phyloP scores from a whole-genome alignment of 495 filamentous ascomycete genomes.

The Aspergillus cavernicola region DNA sequence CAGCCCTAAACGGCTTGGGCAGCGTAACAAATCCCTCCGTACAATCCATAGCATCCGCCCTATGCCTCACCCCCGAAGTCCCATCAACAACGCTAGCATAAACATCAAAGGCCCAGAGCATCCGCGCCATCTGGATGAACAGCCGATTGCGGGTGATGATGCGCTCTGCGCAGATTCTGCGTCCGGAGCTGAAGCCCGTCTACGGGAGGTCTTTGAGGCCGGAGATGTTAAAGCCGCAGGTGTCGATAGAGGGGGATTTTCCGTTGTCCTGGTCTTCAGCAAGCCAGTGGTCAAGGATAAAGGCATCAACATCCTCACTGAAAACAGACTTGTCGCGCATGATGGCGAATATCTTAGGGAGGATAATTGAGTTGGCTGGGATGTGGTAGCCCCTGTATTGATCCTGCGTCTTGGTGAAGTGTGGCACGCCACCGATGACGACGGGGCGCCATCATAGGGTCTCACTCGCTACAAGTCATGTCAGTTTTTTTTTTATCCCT shows the following conservation, averaged over 20 bases:
- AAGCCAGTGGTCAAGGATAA: constrained; percentile 47
- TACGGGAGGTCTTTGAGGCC: background rate
- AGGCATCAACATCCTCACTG: constrained; percentile 12
- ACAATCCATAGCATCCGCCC: constrained; percentile 38
- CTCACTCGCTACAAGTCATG: background rate
- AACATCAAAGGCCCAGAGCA: constrained; percentile 54
- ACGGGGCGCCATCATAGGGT: constrained; percentile 8
- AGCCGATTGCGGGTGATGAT: constrained; percentile 50
- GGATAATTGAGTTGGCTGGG: background rate
- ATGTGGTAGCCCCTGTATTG: constrained; percentile 1
- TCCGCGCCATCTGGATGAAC: constrained; percentile 41
- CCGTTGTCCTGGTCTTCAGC: background rate
- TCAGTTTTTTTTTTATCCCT: too few relatives aligned
- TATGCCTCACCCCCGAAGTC: constrained; percentile 28
- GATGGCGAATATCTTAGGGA: background rate
- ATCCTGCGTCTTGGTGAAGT: background rate
- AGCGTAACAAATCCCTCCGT: constrained; percentile 15
- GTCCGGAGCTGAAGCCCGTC: constrained; percentile 17
- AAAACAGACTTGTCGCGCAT: background rate
- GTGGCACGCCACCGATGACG: background rate
- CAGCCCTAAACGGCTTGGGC: constrained; percentile 18
- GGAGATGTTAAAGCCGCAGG: background rate
- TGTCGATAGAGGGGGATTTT: background rate
- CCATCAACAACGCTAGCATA: constrained; percentile 36
- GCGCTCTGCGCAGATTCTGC: constrained; percentile 36